phyloP scores from a whole-genome alignment of 2,329 filamentous ascomycete genomes.

The Verticillium longisporum region DNA sequence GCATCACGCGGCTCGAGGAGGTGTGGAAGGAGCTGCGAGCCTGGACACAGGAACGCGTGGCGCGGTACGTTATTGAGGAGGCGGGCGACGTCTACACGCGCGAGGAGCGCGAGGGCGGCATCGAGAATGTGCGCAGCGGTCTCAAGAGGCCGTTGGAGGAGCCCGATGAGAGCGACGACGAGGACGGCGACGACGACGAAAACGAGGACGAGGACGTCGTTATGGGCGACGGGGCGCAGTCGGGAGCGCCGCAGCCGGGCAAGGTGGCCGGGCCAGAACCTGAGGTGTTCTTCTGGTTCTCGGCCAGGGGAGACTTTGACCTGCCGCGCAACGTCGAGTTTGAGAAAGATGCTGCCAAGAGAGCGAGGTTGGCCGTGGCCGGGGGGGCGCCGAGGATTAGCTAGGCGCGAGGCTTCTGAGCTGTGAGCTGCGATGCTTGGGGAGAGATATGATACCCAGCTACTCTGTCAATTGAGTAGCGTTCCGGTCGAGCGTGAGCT shows the following conservation, averaged over 20 bases:
- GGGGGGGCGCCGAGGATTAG: background rate
- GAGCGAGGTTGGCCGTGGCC: constrained; percentile 6
- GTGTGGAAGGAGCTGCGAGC: constrained; percentile 47
- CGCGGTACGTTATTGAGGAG: constrained; percentile 33
- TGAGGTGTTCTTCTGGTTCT: constrained; percentile 41
- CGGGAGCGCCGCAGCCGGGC: constrained; percentile 20
- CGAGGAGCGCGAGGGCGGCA: constrained; percentile 59
- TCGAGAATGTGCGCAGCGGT: constrained; percentile 67
- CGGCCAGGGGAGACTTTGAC: constrained; percentile 34
- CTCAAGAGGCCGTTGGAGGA: constrained; percentile 49
- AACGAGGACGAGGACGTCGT: constrained; percentile 41
- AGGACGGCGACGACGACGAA: constrained; percentile 50
- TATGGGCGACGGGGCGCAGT: constrained; percentile 21
- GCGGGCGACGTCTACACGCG: constrained; percentile 61
- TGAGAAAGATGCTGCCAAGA: constrained; percentile 23
- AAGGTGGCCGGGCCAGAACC: constrained; percentile 27
- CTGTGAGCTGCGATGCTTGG: background rate
- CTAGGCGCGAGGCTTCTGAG: background rate
- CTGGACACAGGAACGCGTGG: constrained; percentile 33
- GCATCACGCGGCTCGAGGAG: constrained; percentile 36
- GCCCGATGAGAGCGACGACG: constrained; percentile 48
- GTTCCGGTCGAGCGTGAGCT: background rate
- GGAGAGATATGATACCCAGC: constrained; percentile 11
- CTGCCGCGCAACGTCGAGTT: constrained; percentile 38
- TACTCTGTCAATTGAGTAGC: background rate